A percentile compares a stretch with the other conserved stretches of the same genome.
Evolutionary conservation across 2,329 filamentous ascomycete genomes (phyloP).

Genomic region (Paraphaeosphaeria sporulosa): DNA sequence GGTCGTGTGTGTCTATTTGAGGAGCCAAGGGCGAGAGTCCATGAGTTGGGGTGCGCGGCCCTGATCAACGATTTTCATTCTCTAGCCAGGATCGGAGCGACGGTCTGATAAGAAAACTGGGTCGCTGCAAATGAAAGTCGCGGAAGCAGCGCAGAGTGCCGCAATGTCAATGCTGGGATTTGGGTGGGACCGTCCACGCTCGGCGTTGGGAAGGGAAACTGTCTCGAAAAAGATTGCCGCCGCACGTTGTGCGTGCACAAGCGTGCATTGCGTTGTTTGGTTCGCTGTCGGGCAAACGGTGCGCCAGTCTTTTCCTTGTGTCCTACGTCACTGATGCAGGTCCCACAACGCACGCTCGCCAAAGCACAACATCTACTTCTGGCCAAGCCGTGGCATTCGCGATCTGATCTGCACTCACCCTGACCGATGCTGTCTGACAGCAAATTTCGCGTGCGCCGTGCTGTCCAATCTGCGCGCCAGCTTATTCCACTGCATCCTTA

Average conservation of each 20-base stretch:
- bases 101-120: constrained; percentile 27
- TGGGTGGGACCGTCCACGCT: constrained; percentile 21
- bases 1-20: constrained; percentile 21
- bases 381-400: not conserved
- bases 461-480: not conserved
- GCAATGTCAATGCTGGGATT: constrained; percentile 19
- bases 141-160: constrained; percentile 5
- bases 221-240: constrained; percentile 7
- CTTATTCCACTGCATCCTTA: not conserved
- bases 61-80: constrained; percentile 32
- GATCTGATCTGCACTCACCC: not conserved
- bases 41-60: constrained; percentile 26
- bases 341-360: constrained; percentile 10
- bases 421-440: not conserved
- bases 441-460: not conserved
- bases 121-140: constrained; percentile 22
- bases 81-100: constrained; percentile 20
- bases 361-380: not conserved
- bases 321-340: constrained; percentile 15
- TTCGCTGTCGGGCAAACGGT: constrained; percentile 6
- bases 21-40: constrained; percentile 19
- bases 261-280: constrained; percentile 3
- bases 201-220: constrained; percentile 27
- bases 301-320: constrained; percentile 1
- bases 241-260: constrained; percentile 2